A percentile compares a stretch with the other conserved stretches of the same genome.
Evolutionary conservation across 495 filamentous ascomycete genomes (phyloP).

Genomic region (Neurospora terricola): DNA sequence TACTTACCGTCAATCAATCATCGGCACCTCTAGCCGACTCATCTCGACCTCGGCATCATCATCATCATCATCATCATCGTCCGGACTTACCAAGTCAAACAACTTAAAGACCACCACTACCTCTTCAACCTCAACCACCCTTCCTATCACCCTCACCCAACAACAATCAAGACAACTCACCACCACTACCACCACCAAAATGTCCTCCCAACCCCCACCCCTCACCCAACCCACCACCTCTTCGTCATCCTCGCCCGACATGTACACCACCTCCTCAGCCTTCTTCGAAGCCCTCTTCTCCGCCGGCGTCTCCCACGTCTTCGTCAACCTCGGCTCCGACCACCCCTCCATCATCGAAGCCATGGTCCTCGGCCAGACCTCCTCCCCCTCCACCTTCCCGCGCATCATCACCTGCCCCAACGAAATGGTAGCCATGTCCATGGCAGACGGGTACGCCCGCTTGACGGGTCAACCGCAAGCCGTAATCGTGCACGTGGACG

Average conservation of each 20-base stretch:
- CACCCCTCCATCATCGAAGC: constrained; percentile 89
- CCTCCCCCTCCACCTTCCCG: constrained; percentile 58
- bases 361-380: constrained; percentile 78
- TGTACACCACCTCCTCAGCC: constrained; percentile 51
- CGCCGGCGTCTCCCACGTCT: constrained; percentile 79
- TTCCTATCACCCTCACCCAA: not conserved
- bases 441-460: constrained; percentile 92
- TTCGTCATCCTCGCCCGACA: constrained; percentile 9
- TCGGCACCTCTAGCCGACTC: not conserved
- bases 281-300: constrained; percentile 96
- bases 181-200: not conserved
- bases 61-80: not conserved
- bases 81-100: not conserved
- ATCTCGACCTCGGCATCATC: not conserved
- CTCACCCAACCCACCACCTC: not conserved
- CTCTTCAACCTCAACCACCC: not conserved
- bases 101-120: not conserved
- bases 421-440: constrained; percentile 97
- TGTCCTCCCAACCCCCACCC: not conserved
- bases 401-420: constrained; percentile 89
- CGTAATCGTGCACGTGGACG: constrained; percentile 93
- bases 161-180: too few relatives aligned
- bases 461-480: constrained; percentile 77
- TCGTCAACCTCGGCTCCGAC: constrained; percentile 93
- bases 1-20: not conserved